These are phyloP conservation scores for Aaosphaeria pasadenensis DNA, from an alignment of 2,329 filamentous ascomycete species.

Conservation along the genomic window DNA sequence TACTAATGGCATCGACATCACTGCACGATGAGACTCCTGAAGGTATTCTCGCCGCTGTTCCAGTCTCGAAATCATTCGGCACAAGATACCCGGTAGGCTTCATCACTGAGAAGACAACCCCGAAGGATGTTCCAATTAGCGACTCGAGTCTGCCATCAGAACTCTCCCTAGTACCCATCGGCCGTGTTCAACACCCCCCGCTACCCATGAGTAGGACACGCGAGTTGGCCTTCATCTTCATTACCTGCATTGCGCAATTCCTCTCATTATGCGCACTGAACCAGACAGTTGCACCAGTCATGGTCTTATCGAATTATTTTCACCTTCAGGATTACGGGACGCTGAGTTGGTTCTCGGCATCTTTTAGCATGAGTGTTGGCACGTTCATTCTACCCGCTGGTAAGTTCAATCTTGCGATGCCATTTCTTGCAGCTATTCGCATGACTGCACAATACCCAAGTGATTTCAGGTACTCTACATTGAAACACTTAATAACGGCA, in stretches of 20 bases:
- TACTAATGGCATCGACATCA: too few species aligned
- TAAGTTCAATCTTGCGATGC: constrained; percentile 3
- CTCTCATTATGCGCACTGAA: constrained; percentile 44
- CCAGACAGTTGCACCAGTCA: constrained; percentile 35
- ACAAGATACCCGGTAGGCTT: background rate
- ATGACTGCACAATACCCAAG: too few species aligned
- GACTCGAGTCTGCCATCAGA: background rate
- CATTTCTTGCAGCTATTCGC: too few species aligned
- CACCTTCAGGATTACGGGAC: constrained; percentile 37
- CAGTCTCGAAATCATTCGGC: background rate
- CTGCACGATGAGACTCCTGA: too few species aligned
- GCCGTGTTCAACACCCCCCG: background rate
- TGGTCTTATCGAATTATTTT: constrained; percentile 42
- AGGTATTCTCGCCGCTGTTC: background rate
- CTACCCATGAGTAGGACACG: constrained; percentile 4
- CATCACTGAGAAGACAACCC: background rate
- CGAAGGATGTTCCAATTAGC: background rate
- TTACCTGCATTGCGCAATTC: constrained; percentile 29
- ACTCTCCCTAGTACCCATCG: constrained; percentile 1
- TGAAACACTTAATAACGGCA: too few species aligned
- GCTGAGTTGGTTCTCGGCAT: constrained; percentile 47
- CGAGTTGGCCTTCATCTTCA: constrained; percentile 18
- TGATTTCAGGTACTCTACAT: too few species aligned
- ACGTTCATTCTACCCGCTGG: constrained; percentile 50
- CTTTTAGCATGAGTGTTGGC: constrained; percentile 48